Evolutionary conservation across 768 basidiomycete genomes (phyloP).

Genomic region (Xanthoconium stramineum): DNA sequence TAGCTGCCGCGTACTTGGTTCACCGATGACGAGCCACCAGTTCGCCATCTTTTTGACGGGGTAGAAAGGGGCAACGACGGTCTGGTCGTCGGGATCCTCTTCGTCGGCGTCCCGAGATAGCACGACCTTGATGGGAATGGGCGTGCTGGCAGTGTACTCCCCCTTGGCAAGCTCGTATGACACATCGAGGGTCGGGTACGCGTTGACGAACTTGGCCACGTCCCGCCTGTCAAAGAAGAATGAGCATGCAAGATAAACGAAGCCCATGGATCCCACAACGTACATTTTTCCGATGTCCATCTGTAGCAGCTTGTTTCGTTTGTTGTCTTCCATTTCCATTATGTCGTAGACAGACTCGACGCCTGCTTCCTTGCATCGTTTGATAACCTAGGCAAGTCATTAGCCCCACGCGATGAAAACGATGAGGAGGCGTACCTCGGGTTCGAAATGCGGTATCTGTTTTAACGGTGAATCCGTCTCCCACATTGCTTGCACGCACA

Average conservation of each 20-base stretch:
- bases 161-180: slow-evolving; percentile 81
- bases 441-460: slow-evolving; percentile 95
- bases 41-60: slow-evolving; percentile 88
- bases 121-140: slow-evolving; percentile 76
- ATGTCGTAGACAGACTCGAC: slow-evolving; percentile 94
- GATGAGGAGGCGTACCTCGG: slow-evolving; percentile 51
- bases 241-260: background rate
- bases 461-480: slow-evolving; percentile 93
- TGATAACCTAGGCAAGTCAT: slow-evolving; percentile 54
- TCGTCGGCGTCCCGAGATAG: slow-evolving; percentile 82
- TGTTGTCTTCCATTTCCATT: slow-evolving; percentile 97
- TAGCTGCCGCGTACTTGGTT: slow-evolving; percentile 72
- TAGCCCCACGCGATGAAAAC: background rate
- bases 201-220: slow-evolving; percentile 94
- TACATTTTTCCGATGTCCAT: slow-evolving; percentile 88
- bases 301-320: slow-evolving; percentile 74
- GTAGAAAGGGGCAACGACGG: slow-evolving; percentile 91
- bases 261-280: slow-evolving; percentile 28
- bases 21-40: slow-evolving; percentile 98
- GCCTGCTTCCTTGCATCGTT: slow-evolving; percentile 77
- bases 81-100: slow-evolving; percentile 69
- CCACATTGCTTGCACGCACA: slow-evolving; percentile 99
- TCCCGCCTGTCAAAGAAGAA: slow-evolving; percentile 60
- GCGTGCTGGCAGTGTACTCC: slow-evolving; percentile 80
- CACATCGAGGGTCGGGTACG: slow-evolving; percentile 96